A percentile compares a stretch with the other conserved stretches of the same genome.
phyloP scores from a whole-genome alignment of 352 stramenopile genomes.

The Globisporangium paroecandrum region DNA sequence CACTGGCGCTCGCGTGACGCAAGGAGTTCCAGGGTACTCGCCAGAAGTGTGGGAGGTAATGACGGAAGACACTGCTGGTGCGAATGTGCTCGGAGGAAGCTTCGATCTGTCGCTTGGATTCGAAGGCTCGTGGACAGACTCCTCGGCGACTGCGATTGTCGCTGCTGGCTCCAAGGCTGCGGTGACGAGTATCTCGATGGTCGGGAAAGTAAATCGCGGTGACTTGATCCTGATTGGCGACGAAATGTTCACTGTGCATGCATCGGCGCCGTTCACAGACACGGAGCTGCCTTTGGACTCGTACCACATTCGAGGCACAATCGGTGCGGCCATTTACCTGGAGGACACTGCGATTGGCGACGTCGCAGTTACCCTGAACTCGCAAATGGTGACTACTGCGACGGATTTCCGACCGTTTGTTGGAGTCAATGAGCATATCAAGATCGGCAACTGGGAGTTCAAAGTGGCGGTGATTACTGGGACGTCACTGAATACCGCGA shows the following conservation, averaged over 20 bases:
- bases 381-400: conserved; percentile 32
- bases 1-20: conserved; percentile 31
- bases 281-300: conserved; percentile 56
- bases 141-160: conserved; percentile 36
- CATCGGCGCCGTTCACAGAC: conserved; percentile 68
- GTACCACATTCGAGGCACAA: conserved; percentile 58
- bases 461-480: conserved; percentile 30
- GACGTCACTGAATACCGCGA: conserved; percentile 33
- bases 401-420: conserved; percentile 39
- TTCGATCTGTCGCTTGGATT: conserved; percentile 79
- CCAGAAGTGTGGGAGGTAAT: conserved; percentile 68
- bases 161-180: conserved; percentile 47
- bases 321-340: conserved; percentile 29
- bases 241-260: conserved; percentile 64
- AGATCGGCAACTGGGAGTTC: conserved; percentile 53
- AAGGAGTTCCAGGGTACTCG: conserved; percentile 41
- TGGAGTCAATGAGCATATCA: conserved; percentile 43
- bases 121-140: conserved; percentile 46
- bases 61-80: conserved; percentile 30
- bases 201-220: conserved; percentile 67
- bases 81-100: conserved; percentile 42
- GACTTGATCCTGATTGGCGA: conserved; percentile 48
- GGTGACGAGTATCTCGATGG: conserved; percentile 41
- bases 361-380: conserved; percentile 43
- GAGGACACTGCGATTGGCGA: conserved; percentile 67